Conservation (phyloP, 768 basidiomycete genomes). For the Suillus placidus region DNA sequence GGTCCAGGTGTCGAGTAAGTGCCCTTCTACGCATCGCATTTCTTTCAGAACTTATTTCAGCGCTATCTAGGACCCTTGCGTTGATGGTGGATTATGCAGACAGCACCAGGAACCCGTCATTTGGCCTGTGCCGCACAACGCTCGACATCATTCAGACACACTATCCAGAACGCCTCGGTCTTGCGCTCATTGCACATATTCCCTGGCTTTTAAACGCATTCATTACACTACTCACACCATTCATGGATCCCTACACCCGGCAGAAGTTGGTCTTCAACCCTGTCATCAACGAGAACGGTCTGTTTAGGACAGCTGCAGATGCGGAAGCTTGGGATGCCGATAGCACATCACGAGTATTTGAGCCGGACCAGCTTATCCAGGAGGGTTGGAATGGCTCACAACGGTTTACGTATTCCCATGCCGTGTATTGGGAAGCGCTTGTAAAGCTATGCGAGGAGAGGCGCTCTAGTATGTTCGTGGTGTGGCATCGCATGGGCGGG, state of each 20-base stretch:
- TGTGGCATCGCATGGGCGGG: constrained; percentile 72
- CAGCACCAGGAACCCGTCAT: constrained; percentile 58
- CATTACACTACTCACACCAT: constrained; percentile 76
- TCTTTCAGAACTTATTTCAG: neutral
- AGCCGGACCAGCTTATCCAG: constrained; percentile 67
- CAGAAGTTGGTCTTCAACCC: constrained; percentile 79
- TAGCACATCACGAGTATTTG: constrained; percentile 47
- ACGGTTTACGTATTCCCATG: constrained; percentile 74
- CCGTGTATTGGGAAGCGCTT: constrained; percentile 73
- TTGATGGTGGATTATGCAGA: constrained; percentile 81
- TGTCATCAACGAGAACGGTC: constrained; percentile 24
- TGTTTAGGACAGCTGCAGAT: constrained; percentile 30
- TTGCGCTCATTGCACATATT: constrained; percentile 75
- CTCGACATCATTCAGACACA: constrained; percentile 76
- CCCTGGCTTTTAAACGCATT: constrained; percentile 77
- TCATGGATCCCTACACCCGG: constrained; percentile 82
- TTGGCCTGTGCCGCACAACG: constrained; percentile 40
- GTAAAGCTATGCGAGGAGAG: constrained; percentile 56
- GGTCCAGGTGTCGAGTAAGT: constrained; percentile 79
- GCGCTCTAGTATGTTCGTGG: constrained; percentile 49
- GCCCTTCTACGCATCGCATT: neutral
- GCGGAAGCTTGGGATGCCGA: constrained; percentile 12
- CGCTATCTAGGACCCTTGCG: constrained; percentile 53
- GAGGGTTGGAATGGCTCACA: constrained; percentile 70
- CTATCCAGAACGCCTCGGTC: constrained; percentile 85